Evolutionary conservation across 805 yeast species (phyloP), one percentile per base, ranked within the genome.

Genomic region (Schizosaccharomyces japonicus): DNA sequence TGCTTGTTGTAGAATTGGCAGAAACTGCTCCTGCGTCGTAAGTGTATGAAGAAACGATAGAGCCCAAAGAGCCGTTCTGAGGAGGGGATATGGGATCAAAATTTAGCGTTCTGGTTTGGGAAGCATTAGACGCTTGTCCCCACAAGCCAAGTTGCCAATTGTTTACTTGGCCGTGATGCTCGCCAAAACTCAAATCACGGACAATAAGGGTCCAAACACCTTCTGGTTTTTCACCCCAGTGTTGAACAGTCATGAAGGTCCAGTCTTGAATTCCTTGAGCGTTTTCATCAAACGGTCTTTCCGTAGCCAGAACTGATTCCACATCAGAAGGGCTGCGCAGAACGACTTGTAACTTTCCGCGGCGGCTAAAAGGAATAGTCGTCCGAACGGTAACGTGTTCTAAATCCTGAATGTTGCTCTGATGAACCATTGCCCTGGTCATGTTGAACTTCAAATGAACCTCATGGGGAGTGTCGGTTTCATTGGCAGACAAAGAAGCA

Each of bases 201-300:
- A 85, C 85, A 52, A 69, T 73, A 17, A 90, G 55, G 32, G 62
- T 73, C 98, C 98, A 90, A 4, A 70, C 73, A 8, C 99, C 99
- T 25, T 62, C 61, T 2, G 85, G 87, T 2, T 58, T 45, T 54
- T 78, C 85, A 34, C 95, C 95, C 95, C 96, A 90, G 60, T 90
- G 96, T 1, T 94, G 95, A n/a, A 90, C 96, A 8, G 87, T 72
- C 82, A 85, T 82, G 58, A 90, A 90, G 1, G 81, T 80, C 98
- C 98, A 90, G 54, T 79, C 68, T 4, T 58, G 55, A 53, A 82
- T 79, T 0, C 94, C 94, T 1, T 58, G 65, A 1, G 54, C 52
- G 4, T 75, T 66, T 6, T 49, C 52, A 60, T 90, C 98, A 17
- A 62, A 53, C 5, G 62, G 63, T 54, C 98, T 71, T 17, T 68